phyloP scores from a whole-genome alignment of 805 yeast genomes.

The Kuraishia ogatae region DNA sequence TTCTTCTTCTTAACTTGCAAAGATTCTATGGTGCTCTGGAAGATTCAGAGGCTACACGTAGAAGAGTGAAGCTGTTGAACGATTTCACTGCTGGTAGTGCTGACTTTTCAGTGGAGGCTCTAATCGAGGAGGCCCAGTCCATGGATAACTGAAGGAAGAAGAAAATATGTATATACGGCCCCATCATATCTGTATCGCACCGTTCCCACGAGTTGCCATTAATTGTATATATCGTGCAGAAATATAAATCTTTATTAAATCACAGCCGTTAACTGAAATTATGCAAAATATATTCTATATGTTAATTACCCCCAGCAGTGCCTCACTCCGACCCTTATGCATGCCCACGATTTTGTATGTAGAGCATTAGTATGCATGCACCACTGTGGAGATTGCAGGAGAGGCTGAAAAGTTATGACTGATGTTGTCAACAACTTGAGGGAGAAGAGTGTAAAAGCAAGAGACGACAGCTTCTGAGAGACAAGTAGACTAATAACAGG shows the following conservation, averaged over 20 bases:
- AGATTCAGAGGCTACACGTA: constrained; percentile 28
- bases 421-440: not conserved
- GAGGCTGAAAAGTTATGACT: not conserved
- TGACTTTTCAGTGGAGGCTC: constrained; percentile 55
- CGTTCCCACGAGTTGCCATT: no score
- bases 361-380: not conserved
- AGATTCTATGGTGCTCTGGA: constrained; percentile 73
- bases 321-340: not conserved
- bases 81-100: constrained; percentile 65
- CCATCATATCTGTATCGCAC: no score
- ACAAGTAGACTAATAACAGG: not conserved
- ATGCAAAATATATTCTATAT: no score
- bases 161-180: not conserved
- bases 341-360: not conserved
- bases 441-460: not conserved
- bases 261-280: no score
- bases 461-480: not conserved
- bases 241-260: no score
- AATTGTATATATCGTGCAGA: no score
- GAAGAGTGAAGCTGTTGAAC: constrained; percentile 48
- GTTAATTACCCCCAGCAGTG: not conserved
- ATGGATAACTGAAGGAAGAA: constrained; percentile 33
- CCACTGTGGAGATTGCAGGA: not conserved
- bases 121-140: constrained; percentile 68
- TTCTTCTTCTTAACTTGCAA: constrained; percentile 67